A percentile compares a stretch with the other conserved stretches of the same genome.
phyloP scores from a whole-genome alignment of 441 rosid genomes.

The Arabidopsis hybrid region DNA sequence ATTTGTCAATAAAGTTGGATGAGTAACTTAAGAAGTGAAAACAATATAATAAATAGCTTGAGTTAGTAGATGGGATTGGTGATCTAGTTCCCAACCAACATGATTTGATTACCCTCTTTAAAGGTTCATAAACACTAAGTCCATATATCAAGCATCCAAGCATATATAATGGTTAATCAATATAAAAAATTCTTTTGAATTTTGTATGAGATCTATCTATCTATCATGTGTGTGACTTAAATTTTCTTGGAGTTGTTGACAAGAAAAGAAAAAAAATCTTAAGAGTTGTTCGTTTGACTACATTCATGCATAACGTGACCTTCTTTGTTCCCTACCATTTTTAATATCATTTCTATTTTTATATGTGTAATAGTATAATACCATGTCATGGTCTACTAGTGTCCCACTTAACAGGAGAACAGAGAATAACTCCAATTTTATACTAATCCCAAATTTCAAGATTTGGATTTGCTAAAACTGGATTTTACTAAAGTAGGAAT shows the following conservation, averaged over 20 bases:
- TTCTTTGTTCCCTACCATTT: conserved; percentile 9
- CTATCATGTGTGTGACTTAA: conserved; percentile 41
- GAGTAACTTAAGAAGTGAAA: not conserved
- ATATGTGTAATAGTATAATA: not conserved
- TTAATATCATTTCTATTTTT: not conserved
- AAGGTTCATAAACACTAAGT: conserved; percentile 16
- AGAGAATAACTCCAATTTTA: not conserved
- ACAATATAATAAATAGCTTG: conserved; percentile 26
- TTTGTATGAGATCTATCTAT: conserved; percentile 34
- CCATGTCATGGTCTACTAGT: conserved; percentile 9
- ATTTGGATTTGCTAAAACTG: not conserved
- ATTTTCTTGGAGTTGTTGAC: conserved; percentile 42
- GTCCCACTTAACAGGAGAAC: not conserved
- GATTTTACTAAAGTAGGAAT: conserved; percentile 1
- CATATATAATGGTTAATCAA: not conserved
- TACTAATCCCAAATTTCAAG: conserved; percentile 8
- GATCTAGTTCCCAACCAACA: conserved; percentile 45
- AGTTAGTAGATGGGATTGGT: conserved; percentile 45
- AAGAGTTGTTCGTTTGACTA: conserved; percentile 34
- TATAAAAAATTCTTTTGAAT: conserved; percentile 10
- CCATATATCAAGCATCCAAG: not conserved
- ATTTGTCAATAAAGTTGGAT: conserved; percentile 30
- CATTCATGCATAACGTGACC: conserved; percentile 28
- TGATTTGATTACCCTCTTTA: conserved; percentile 25
- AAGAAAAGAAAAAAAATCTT: not conserved